Evolutionary conservation across 148 eudicot species (phyloP).

Genomic region (Rhododendron mucronatum): DNA sequence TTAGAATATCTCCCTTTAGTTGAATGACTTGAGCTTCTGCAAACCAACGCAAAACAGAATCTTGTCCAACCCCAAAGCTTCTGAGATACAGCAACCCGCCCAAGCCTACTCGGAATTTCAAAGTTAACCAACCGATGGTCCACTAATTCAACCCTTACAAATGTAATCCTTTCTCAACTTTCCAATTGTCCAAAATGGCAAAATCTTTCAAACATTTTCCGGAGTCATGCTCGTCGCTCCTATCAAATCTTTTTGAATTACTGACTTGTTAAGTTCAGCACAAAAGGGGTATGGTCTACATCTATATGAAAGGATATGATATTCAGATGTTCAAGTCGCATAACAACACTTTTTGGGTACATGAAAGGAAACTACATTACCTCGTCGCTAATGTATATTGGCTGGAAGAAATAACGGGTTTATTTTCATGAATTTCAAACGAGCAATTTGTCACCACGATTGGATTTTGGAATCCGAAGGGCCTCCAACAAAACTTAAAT

Average conservation of each 20-base stretch:
- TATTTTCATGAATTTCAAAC: background rate
- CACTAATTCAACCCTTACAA: too few species aligned
- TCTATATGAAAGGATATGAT: background rate
- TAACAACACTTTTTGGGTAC: background rate
- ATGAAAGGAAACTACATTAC: background rate
- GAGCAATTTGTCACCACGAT: background rate
- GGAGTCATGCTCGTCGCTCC: background rate
- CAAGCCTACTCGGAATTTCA: background rate
- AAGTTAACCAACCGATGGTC: background rate
- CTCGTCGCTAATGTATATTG: background rate
- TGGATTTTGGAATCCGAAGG: background rate
- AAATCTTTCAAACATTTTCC: background rate
- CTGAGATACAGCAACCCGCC: background rate
- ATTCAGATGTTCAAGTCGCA: background rate
- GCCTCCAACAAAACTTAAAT: too few species aligned
- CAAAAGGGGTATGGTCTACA: background rate
- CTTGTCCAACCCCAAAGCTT: background rate
- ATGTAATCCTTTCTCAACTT: background rate
- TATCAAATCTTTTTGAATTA: background rate
- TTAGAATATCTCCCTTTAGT: background rate
- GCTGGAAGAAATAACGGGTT: background rate
- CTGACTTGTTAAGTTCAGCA: background rate
- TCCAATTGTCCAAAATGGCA: slow-evolving; percentile 9
- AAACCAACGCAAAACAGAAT: background rate
- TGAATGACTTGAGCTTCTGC: background rate